Percentiles rank a stretch among this genome's conserved stretches.
Conservation (phyloP, 2,329 filamentous ascomycete species). For the Claviceps purpurea region DNA sequence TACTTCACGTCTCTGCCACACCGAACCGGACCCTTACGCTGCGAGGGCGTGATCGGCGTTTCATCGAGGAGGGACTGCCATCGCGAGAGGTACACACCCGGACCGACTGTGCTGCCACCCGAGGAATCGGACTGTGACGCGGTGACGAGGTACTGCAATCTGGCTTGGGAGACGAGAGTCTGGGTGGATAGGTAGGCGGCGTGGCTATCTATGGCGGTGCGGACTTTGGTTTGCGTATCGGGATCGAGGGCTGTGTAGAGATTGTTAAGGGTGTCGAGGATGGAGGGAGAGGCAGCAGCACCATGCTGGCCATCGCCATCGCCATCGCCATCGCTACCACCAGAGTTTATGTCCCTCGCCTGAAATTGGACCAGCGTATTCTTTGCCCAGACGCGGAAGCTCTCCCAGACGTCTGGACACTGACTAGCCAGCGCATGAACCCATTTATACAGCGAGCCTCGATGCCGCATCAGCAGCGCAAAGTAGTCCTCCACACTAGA, state of each 20-base stretch:
- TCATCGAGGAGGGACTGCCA: conserved; percentile 61
- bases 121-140: conserved; percentile 10
- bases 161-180: conserved; percentile 35
- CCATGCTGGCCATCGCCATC: too few relatives aligned
- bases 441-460: conserved; percentile 52
- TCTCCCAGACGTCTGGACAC: conserved; percentile 49
- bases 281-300: conserved; percentile 4
- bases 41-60: conserved; percentile 53
- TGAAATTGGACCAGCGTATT: conserved; percentile 43
- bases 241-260: conserved; percentile 33
- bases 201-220: conserved; percentile 44
- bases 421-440: conserved; percentile 55
- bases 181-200: conserved; percentile 44
- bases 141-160: conserved; percentile 45
- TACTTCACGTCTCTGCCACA: conserved; percentile 38
- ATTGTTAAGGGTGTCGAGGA: conserved; percentile 26
- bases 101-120: conserved; percentile 36
- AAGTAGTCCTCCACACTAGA: conserved; percentile 63
- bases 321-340: too few relatives aligned
- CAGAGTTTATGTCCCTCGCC: conserved; percentile 3
- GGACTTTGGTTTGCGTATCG: conserved; percentile 30
- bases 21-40: conserved; percentile 37
- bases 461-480: conserved; percentile 49
- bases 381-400: conserved; percentile 49
- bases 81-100: conserved; percentile 57